phyloP scores from a whole-genome alignment of 169 alveolate species.

The Miamiensis avidus region DNA sequence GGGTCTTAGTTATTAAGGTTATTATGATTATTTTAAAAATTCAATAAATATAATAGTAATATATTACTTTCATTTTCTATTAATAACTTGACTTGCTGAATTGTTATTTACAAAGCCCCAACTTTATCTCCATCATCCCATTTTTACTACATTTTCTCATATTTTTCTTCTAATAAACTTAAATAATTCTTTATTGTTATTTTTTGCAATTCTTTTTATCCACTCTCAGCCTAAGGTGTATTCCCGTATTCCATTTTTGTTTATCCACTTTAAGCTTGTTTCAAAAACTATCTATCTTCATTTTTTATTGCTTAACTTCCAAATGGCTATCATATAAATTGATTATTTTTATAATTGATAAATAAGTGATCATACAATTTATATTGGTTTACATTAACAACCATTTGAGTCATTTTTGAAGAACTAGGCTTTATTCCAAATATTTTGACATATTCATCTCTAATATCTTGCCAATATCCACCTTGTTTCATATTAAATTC shows the following conservation, averaged over 20 bases:
- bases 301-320: slow-evolving; percentile 13
- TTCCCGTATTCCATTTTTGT: slow-evolving; percentile 28
- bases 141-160: slow-evolving; percentile 26
- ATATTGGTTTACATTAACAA: not conserved
- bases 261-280: slow-evolving; percentile 28
- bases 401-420: not conserved
- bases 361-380: too few species aligned
- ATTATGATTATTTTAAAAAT: too few species aligned
- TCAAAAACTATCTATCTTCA: slow-evolving; percentile 19
- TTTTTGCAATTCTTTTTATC: not conserved
- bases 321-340: slow-evolving; percentile 33
- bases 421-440: not conserved
- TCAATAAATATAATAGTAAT: too few species aligned
- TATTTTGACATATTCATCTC: not conserved
- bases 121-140: slow-evolving; percentile 49
- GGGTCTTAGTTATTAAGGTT: slow-evolving; percentile 9
- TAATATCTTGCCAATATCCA: not conserved
- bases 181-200: slow-evolving; percentile 31
- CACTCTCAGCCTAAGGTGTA: not conserved
- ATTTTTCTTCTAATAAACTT: slow-evolving; percentile 22
- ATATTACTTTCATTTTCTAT: slow-evolving; percentile 33
- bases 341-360: too few species aligned
- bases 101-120: slow-evolving; percentile 39
- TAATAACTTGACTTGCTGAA: slow-evolving; percentile 31
- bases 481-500: not conserved